Base-by-base conservation (phyloP, 805 yeast species). In the Lipomyces yamadae region DNA sequence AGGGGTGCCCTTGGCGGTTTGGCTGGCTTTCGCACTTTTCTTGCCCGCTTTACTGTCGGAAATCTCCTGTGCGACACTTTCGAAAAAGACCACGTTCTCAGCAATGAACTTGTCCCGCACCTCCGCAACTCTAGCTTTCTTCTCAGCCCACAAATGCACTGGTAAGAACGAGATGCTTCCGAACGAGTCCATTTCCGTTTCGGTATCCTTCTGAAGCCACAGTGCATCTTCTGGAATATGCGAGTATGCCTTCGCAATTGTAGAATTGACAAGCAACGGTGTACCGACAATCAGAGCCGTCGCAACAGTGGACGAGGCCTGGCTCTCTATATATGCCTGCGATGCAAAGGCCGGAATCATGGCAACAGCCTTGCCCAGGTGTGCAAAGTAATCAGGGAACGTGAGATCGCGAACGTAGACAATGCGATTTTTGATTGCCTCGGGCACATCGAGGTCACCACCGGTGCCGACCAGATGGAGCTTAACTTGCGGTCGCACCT, bases 131-230 rank as follows among this genome's bases (percentile, higher is more conserved):
- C n/a, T 34, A 32, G 56, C 48, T 34, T 61, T 59, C 70, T 62
- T 56, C 42, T 18, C 33, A 39, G 33, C 82, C 15, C 70, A 74
- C 2, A 70, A 76, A 0, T 74, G 70, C 15, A 37, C 60, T 1
- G 60, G 69, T 30, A 64, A 39, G 1, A 68, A 72, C 4, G 61
- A 58, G 45, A 71, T 64, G 66, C 78, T 64, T 68, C 77, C 70
- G 63, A 74, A 61, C 66, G 72, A 68, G 34, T 67, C 62, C 45
- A 69, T 62, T 53, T 69, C 72, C 5, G 65, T 30, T 54, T 69
- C 71, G 52, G 56, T 62, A 15, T 61, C 64, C 15, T 61, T 62
- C 48, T 69, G 70, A 15, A 63, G 52, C 71, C 71, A 69, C 50
- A 69, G 52, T 13, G 66, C 62, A 8, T 64, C 68, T 13, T 32